Percentiles rank a stretch among this genome's conserved stretches.
Conservation (phyloP, 2,329 filamentous ascomycete genomes). For the Chaetomiaceae sp. region DNA sequence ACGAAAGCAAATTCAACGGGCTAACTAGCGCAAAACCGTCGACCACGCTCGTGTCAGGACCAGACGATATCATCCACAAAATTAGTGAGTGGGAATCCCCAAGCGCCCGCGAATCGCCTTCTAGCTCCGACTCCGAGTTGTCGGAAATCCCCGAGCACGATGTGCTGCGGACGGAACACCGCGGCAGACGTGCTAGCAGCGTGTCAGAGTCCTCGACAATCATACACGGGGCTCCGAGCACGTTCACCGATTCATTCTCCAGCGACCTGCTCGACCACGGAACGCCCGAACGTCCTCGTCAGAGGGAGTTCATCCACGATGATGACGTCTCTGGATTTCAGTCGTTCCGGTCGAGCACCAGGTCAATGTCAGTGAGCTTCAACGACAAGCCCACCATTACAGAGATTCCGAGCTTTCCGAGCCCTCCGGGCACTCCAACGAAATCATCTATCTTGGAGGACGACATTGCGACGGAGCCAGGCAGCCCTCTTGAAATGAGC, state of each 20-base stretch:
- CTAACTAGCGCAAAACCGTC: neutral
- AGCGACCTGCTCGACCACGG: constrained; percentile 44
- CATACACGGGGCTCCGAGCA: constrained; percentile 36
- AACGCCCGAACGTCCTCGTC: constrained; percentile 40
- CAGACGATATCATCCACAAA: no score
- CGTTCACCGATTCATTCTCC: constrained; percentile 36
- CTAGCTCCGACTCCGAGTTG: constrained; percentile 18
- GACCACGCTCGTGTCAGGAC: neutral
- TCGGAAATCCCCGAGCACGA: constrained; percentile 14
- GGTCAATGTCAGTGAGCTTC: constrained; percentile 40
- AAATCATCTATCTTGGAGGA: constrained; percentile 46
- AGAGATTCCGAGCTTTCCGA: constrained; percentile 40
- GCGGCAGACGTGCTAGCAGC: constrained; percentile 29
- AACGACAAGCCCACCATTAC: constrained; percentile 44
- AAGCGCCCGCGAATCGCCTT: neutral
- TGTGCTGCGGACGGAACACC: constrained; percentile 14
- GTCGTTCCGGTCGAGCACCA: constrained; percentile 33
- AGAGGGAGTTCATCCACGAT: constrained; percentile 30
- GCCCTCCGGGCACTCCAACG: constrained; percentile 40
- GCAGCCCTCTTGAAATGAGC: constrained; percentile 35
- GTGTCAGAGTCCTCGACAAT: constrained; percentile 38
- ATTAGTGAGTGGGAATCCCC: no score
- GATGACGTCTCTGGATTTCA: constrained; percentile 48
- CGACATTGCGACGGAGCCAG: constrained; percentile 39
- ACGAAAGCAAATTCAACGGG: constrained; percentile 2